A percentile compares a stretch with the other conserved stretches of the same genome.
These are phyloP conservation scores for Geotrichum ghanense DNA, from an alignment of 805 yeast species.

Conservation along the genomic window DNA sequence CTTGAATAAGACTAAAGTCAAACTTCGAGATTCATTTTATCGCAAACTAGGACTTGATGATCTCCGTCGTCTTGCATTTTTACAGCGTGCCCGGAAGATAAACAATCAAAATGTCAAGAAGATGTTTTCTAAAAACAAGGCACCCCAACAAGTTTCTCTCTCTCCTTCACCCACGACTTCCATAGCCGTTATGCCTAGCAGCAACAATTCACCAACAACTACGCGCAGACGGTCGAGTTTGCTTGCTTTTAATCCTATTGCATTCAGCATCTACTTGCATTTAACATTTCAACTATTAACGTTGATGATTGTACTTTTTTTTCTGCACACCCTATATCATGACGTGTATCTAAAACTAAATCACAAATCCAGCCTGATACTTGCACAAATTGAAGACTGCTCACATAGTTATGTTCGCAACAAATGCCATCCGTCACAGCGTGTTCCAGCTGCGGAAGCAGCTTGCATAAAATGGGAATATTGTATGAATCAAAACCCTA, in stretches of 20 bases:
- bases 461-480: slow-evolving; percentile 64
- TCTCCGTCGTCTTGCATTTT: background rate
- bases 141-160: too few species aligned
- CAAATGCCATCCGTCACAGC: slow-evolving; percentile 48
- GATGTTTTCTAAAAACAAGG: background rate
- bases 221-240: background rate
- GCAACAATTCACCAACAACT: background rate
- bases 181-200: too few species aligned
- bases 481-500: slow-evolving; percentile 77
- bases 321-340: background rate
- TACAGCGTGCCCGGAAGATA: background rate
- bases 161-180: too few species aligned
- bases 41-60: background rate
- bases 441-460: slow-evolving; percentile 67
- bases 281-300: background rate
- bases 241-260: background rate
- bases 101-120: background rate
- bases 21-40: background rate
- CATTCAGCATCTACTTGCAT: background rate
- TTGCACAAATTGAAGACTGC: slow-evolving; percentile 59
- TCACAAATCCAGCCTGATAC: slow-evolving; percentile 15
- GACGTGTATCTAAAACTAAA: background rate
- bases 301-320: background rate
- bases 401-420: slow-evolving; percentile 57
- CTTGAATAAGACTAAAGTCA: background rate